Evolutionary conservation across 2,329 filamentous ascomycete genomes (phyloP).

Genomic region (Cercospora sp.): DNA sequence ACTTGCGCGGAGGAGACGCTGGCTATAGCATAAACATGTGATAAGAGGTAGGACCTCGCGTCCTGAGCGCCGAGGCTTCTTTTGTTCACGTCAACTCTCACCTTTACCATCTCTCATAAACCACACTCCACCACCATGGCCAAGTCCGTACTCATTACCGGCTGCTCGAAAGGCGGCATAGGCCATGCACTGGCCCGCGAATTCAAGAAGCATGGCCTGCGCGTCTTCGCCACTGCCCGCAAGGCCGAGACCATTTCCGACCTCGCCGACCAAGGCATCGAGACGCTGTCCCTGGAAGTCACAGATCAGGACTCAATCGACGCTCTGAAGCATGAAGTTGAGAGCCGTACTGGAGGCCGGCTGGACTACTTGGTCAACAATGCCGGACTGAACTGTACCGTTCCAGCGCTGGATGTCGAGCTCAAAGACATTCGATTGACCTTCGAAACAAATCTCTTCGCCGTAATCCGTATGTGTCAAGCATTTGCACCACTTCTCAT

Average conservation of each 20-base stretch:
- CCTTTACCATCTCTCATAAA: neutral
- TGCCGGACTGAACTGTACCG: constrained; percentile 53
- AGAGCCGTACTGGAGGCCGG: constrained; percentile 49
- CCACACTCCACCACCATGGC: neutral
- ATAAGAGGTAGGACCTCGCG: neutral
- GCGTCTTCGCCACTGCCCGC: constrained; percentile 61
- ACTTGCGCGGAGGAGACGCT: neutral
- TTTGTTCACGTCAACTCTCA: neutral
- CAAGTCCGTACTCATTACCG: constrained; percentile 41
- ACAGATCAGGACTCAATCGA: constrained; percentile 53
- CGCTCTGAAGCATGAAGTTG: constrained; percentile 49
- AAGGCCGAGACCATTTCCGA: constrained; percentile 52
- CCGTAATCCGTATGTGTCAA: constrained; percentile 59
- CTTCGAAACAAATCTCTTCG: constrained; percentile 59
- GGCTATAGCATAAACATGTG: neutral
- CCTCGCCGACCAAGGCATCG: constrained; percentile 53
- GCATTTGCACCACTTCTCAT: constrained; percentile 58
- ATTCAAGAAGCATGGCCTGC: constrained; percentile 55
- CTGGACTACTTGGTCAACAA: constrained; percentile 63
- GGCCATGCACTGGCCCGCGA: constrained; percentile 60
- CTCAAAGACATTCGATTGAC: constrained; percentile 49
- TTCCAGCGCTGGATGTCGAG: constrained; percentile 57
- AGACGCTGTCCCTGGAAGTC: constrained; percentile 58
- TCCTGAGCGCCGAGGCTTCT: constrained; percentile 9
- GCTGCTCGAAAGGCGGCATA: constrained; percentile 57